phyloP scores from a whole-genome alignment of 2,329 filamentous ascomycete species.

The Apiospora koreana region DNA sequence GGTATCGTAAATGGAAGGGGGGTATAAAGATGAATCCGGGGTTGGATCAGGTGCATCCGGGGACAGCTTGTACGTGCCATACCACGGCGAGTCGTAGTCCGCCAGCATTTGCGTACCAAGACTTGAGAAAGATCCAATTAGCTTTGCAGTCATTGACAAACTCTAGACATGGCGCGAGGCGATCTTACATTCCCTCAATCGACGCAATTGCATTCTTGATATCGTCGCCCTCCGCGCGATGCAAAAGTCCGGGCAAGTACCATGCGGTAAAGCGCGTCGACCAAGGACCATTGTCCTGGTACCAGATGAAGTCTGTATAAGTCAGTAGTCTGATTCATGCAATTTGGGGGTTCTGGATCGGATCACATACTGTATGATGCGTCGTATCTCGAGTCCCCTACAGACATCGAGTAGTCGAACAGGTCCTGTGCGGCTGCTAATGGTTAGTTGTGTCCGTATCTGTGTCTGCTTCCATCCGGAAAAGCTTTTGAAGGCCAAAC shows the following conservation, averaged over 20 bases:
- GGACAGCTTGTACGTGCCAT: constrained; percentile 41
- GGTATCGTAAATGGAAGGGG: constrained; percentile 33
- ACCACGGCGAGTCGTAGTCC: constrained; percentile 41
- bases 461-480: too few relatives aligned
- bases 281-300: constrained; percentile 43
- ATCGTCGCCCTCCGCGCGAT: constrained; percentile 37
- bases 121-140: constrained; percentile 20
- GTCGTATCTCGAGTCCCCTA: constrained; percentile 41
- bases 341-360: not conserved
- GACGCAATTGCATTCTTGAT: constrained; percentile 36
- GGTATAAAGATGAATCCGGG: constrained; percentile 32
- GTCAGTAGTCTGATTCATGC: not conserved
- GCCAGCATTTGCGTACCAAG: constrained; percentile 36
- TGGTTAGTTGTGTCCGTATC: not conserved
- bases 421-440: constrained; percentile 34
- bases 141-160: not conserved
- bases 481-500: not conserved
- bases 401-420: constrained; percentile 41
- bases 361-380: constrained; percentile 32
- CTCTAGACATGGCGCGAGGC: too few relatives aligned
- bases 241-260: constrained; percentile 40
- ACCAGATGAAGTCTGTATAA: constrained; percentile 36
- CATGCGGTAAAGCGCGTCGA: constrained; percentile 44
- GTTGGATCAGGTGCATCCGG: constrained; percentile 41
- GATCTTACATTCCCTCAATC: constrained; percentile 35